Base-by-base conservation (phyloP, 768 basidiomycete genomes). In the Macrocybe gigantea region DNA sequence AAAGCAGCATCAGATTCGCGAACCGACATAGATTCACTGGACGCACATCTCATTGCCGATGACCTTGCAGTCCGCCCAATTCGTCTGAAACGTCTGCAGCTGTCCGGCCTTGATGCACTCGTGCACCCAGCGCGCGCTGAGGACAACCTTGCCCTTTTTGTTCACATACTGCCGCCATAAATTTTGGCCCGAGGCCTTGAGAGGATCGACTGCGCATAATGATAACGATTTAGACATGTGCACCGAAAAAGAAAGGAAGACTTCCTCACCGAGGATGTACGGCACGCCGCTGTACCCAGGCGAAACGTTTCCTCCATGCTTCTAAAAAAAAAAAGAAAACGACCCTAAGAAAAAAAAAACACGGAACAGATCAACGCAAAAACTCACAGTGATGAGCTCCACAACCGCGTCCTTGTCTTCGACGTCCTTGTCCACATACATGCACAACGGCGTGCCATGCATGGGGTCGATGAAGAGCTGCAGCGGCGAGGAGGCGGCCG, bases 351-450 rank as follows among this genome's bases (percentile, higher is more conserved):
- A 29, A n/a, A 11, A 15, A n/a, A n/a, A 12, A 5, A 5, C 8
- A 15, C 32, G 40, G 44, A 38, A 31, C 33, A 35, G 47, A 22
- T 22, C 43, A 54, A 54, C 46, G 51, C 33, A 41, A 22, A 22
- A 22, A 79, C 82, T 60, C 60, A 89, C 90, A 38, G 72, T 70
- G 57, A 92, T 76, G 48, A 87, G 67, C 40, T 81, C 78, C 33
- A 78, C 73, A 45, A 93, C 67, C 45, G 64, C 54, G 12, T 85
- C 80, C 57, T 79, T 79, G 67, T 89, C 82, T 14, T 77, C 71
- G 14, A 92, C 85, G 48, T 91, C 88, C 55, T 88, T 85, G 57
- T 89, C 86, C 57, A 93, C 73, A 67, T 85, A 93, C 51, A 91
- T 73, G 15, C 75, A 66, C 44, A 92, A 74, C 2, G 88, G 81